Conservation (phyloP, 768 basidiomycete genomes). For the Suillus sp. region DNA sequence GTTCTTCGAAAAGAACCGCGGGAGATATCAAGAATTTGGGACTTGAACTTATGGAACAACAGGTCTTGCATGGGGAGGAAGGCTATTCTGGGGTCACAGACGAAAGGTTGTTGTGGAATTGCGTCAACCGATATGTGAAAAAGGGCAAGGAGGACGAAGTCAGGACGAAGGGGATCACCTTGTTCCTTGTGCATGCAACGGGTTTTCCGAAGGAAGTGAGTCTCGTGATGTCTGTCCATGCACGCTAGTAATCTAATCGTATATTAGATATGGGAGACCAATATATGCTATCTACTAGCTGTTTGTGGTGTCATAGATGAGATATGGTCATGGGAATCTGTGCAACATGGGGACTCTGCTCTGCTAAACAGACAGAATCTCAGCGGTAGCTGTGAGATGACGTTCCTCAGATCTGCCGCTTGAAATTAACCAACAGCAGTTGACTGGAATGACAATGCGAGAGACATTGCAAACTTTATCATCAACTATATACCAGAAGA, state of each 20-base stretch:
- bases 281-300: slow-evolving; percentile 52
- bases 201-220: slow-evolving; percentile 85
- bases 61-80: slow-evolving; percentile 17
- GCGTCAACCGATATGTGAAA: slow-evolving; percentile 68
- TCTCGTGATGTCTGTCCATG: neutral
- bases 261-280: slow-evolving; percentile 77
- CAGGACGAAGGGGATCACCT: slow-evolving; percentile 53
- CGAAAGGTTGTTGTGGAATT: slow-evolving; percentile 60
- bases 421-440: slow-evolving; percentile 39
- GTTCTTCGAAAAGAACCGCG: slow-evolving; percentile 8
- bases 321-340: slow-evolving; percentile 82
- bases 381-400: slow-evolving; percentile 57
- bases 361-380: slow-evolving; percentile 62
- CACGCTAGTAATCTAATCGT: neutral
- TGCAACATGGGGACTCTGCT: slow-evolving; percentile 85
- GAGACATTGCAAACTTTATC: slow-evolving; percentile 81
- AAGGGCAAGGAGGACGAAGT: neutral
- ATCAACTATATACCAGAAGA: slow-evolving; percentile 61
- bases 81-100: slow-evolving; percentile 17
- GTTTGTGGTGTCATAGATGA: slow-evolving; percentile 54
- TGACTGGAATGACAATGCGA: slow-evolving; percentile 76
- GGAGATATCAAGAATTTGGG: slow-evolving; percentile 11
- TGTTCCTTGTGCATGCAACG: slow-evolving; percentile 83
- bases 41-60: slow-evolving; percentile 25
- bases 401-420: neutral